Percentiles rank a stretch among this genome's conserved stretches.
Evolutionary conservation across 208 protist genomes (phyloP).

Genomic region (Vickermania ingenoplastis): DNA sequence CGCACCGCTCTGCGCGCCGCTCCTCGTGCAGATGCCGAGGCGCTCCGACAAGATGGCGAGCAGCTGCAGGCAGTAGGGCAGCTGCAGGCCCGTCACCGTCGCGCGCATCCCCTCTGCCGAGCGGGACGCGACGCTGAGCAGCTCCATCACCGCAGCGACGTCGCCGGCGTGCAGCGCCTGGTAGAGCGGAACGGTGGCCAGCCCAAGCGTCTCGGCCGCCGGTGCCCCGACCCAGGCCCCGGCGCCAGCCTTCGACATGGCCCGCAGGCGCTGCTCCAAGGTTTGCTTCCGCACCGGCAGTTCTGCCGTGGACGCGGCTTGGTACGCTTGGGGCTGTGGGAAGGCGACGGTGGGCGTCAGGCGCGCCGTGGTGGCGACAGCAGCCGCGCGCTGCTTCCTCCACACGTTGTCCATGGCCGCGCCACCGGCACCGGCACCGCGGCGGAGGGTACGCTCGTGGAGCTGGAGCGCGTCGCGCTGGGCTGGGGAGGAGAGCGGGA

Average conservation of each 20-base stretch:
- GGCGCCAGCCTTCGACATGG: slow-evolving; percentile 18
- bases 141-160: slow-evolving; percentile 64
- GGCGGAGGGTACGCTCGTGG: not conserved
- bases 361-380: slow-evolving; percentile 37
- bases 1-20: slow-evolving; percentile 3
- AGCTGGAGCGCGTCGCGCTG: not conserved
- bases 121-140: slow-evolving; percentile 55
- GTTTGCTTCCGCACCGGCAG: slow-evolving; percentile 58
- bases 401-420: slow-evolving; percentile 36
- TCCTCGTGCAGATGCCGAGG: slow-evolving; percentile 26
- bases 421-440: slow-evolving; percentile 1
- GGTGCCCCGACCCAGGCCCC: slow-evolving; percentile 5
- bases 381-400: slow-evolving; percentile 23
- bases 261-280: slow-evolving; percentile 62
- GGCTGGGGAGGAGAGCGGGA: not conserved
- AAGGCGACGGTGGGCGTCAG: slow-evolving; percentile 50
- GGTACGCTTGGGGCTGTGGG: slow-evolving; percentile 22
- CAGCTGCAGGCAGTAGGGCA: slow-evolving; percentile 69
- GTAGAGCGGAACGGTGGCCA: slow-evolving; percentile 77
- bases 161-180: slow-evolving; percentile 80
- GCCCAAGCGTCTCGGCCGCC: slow-evolving; percentile 22
- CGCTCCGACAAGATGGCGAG: slow-evolving; percentile 55
- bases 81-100: slow-evolving; percentile 56
- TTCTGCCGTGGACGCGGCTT: slow-evolving; percentile 59
- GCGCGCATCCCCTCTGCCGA: slow-evolving; percentile 40